phyloP scores from a whole-genome alignment of 176 grass and related monocot species.

The Aegilops sharonensis region DNA sequence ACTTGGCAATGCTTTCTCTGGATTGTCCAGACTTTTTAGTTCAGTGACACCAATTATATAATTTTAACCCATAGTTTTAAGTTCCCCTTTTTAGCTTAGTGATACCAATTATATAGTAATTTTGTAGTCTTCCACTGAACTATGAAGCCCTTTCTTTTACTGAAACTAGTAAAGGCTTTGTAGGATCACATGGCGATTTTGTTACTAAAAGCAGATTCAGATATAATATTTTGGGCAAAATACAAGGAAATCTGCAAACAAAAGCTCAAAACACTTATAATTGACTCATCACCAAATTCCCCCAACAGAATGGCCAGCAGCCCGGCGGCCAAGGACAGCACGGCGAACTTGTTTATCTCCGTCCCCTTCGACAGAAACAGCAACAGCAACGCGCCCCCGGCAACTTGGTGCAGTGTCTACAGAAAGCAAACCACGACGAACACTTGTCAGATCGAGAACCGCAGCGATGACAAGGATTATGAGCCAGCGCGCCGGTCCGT shows the following conservation, averaged over 20 bases:
- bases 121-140: neutral
- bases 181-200: neutral
- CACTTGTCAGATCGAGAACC: conserved; percentile 29
- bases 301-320: conserved; percentile 73
- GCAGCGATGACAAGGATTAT: neutral
- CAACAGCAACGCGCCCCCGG: conserved; percentile 48
- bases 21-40: neutral
- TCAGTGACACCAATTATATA: too few species aligned
- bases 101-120: neutral
- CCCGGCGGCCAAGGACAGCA: conserved; percentile 57
- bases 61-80: neutral
- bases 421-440: conserved; percentile 26
- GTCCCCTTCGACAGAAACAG: conserved; percentile 40
- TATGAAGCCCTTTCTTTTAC: neutral
- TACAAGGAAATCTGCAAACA: neutral
- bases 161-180: conserved; percentile 1
- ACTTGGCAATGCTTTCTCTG: neutral
- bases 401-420: conserved; percentile 51
- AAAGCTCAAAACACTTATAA: neutral
- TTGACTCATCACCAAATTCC: conserved; percentile 65
- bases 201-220: neutral
- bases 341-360: conserved; percentile 54
- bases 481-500: neutral
- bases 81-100: neutral
- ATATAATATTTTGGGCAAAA: neutral